phyloP scores from a whole-genome alignment of 306 rosid species.

The Mimosa pudica region DNA sequence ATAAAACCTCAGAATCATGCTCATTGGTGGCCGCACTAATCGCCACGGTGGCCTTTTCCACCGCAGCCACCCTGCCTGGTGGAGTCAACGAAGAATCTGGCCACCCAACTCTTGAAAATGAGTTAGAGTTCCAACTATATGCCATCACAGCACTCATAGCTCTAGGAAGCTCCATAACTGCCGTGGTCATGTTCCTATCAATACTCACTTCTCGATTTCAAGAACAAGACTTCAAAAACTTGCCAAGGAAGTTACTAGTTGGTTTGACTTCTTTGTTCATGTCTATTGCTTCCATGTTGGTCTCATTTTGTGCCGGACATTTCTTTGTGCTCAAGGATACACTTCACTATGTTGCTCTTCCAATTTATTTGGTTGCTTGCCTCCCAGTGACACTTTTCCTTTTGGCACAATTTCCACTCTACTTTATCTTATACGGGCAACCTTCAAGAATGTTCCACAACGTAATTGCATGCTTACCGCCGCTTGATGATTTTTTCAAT shows the following conservation, averaged over 20 bases:
- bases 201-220: slow-evolving; percentile 2
- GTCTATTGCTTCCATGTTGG: background rate
- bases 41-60: slow-evolving; percentile 5
- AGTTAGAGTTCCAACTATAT: background rate
- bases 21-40: background rate
- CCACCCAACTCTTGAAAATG: background rate
- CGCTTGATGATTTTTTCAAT: background rate
- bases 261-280: background rate
- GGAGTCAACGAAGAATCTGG: background rate
- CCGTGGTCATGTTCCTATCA: background rate
- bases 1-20: slow-evolving; percentile 4
- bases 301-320: background rate
- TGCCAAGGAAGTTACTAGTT: background rate
- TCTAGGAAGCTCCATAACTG: background rate
- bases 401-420: background rate
- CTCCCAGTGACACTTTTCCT: background rate
- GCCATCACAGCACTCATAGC: background rate
- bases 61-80: background rate
- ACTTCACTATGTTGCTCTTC: background rate
- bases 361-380: background rate
- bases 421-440: background rate
- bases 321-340: background rate
- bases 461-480: background rate
- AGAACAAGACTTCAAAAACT: background rate
- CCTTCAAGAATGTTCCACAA: background rate